Conservation (phyloP, 352 stramenopile species). For the Phytopythium vexans region DNA sequence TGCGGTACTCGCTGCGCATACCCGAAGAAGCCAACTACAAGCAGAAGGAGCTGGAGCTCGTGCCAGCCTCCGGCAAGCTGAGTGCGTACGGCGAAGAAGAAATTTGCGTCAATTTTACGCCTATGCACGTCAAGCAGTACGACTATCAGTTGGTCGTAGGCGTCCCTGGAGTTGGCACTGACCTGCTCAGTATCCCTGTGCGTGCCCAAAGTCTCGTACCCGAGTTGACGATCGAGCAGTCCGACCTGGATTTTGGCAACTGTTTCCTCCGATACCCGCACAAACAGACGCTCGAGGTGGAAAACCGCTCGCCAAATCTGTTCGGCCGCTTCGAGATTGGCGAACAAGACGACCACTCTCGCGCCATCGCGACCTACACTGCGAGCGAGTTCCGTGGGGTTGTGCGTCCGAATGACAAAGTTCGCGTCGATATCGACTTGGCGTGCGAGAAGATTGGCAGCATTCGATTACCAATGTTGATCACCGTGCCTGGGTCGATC, state of each 20-base stretch:
- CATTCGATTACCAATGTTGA: constrained; percentile 87
- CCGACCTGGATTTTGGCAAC: constrained; percentile 86
- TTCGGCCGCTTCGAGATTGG: constrained; percentile 86
- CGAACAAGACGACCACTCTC: constrained; percentile 88
- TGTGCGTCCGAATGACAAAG: constrained; percentile 53
- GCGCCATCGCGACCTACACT: constrained; percentile 78
- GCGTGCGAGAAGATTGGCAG: constrained; percentile 88
- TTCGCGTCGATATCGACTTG: constrained; percentile 80
- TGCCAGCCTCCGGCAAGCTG: constrained; percentile 69
- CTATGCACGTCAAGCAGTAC: constrained; percentile 88
- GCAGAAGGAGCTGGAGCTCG: constrained; percentile 89
- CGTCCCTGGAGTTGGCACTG: constrained; percentile 87
- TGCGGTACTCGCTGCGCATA: constrained; percentile 88
- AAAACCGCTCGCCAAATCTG: constrained; percentile 84
- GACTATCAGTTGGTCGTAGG: constrained; percentile 91
- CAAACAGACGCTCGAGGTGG: constrained; percentile 76
- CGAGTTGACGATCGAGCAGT: constrained; percentile 53
- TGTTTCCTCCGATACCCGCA: constrained; percentile 93
- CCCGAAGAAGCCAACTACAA: constrained; percentile 91
- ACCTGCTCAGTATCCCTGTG: constrained; percentile 88
- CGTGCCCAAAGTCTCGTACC: constrained; percentile 87
- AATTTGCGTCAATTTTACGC: constrained; percentile 86
- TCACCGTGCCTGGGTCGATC: constrained; percentile 83
- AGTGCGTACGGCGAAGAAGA: constrained; percentile 77
- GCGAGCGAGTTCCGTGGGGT: constrained; percentile 55